phyloP scores from a whole-genome alignment of 257 asterid species.

The Petunia secreta region DNA sequence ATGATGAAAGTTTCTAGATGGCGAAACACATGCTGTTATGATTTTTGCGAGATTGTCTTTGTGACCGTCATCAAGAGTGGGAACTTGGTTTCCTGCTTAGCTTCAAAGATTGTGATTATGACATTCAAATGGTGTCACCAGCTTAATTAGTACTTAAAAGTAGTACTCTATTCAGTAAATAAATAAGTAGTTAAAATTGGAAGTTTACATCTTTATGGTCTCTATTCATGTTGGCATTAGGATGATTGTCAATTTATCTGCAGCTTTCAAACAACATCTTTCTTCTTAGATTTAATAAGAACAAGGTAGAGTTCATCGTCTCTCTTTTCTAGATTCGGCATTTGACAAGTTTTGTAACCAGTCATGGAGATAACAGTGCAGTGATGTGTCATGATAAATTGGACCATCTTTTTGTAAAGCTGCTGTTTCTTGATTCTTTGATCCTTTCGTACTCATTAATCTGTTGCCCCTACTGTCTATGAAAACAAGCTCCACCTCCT shows the following conservation, averaged over 20 bases:
- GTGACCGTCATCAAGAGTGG: neutral
- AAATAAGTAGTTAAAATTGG: neutral
- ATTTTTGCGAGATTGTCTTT: neutral
- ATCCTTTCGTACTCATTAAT: neutral
- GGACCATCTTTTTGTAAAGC: neutral
- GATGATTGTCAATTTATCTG: neutral
- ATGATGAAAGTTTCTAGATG: no score
- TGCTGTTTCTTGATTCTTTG: neutral
- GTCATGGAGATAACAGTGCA: neutral
- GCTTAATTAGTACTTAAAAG: neutral
- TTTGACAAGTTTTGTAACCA: neutral
- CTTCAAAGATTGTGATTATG: neutral
- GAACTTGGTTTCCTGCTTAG: neutral
- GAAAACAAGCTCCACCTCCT: no score
- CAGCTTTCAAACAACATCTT: neutral
- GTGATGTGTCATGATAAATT: no score
- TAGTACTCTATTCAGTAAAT: neutral
- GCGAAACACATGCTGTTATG: neutral
- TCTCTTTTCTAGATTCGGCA: no score
- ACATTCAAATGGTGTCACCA: neutral
- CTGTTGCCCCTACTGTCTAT: neutral
- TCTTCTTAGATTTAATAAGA: no score
- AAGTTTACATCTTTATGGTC: neutral
- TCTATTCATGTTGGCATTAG: neutral
- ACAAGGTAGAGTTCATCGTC: no score